Base-by-base conservation (phyloP, 2,329 filamentous ascomycete species). In the Colletotrichum tofieldiae region DNA sequence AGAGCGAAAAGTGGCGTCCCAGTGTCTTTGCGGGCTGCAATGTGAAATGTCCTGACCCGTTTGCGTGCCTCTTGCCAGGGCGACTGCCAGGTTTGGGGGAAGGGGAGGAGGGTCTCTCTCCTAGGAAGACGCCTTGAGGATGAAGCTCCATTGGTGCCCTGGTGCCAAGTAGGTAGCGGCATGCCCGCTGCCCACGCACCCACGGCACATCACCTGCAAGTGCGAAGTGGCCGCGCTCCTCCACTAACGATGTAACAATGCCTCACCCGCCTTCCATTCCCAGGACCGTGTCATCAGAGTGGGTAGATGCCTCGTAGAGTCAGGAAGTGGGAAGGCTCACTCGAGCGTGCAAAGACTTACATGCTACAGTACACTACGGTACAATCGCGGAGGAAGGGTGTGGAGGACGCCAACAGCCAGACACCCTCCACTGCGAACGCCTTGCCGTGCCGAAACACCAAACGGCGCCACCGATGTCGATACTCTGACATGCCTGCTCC, bases 401-500 rank as follows among this genome's bases (percentile, higher is more conserved):
- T 37, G 60, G 47, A 67, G n/a, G 47, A 26, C 35, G 35, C 35
- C 35, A 37, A 37, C 11, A 12, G 26, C 4, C 26, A 63, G 32
- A 26, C 29, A 63, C 26, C 47, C 47, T 51, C 14, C 26, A 14
- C 29, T 26, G 29, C 59, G 37, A 55, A 26, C 37, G 47, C 35
- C 59, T 47, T 67, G 49, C 65, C 58, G 29, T 39, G 26, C 29
- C 59, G 51, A 41, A 64, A 55, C 59, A 49, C 39, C 51, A 64
- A 56, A 64, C 60, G 66, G 60, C 66, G 66, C 66, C 49, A 68
- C 66, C 66, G 41, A 64, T 64, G 16, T 45, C 49, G 51, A 26
- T 26, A 49, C 61, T 55, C 20, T 37, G 20, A 11, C 51, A 29
- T 26, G 23, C 12, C 11, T 29, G 35, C 32, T 37, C n/a, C 32